phyloP scores from a whole-genome alignment of 2,329 filamentous ascomycete genomes.

The Aspergillus unguis region DNA sequence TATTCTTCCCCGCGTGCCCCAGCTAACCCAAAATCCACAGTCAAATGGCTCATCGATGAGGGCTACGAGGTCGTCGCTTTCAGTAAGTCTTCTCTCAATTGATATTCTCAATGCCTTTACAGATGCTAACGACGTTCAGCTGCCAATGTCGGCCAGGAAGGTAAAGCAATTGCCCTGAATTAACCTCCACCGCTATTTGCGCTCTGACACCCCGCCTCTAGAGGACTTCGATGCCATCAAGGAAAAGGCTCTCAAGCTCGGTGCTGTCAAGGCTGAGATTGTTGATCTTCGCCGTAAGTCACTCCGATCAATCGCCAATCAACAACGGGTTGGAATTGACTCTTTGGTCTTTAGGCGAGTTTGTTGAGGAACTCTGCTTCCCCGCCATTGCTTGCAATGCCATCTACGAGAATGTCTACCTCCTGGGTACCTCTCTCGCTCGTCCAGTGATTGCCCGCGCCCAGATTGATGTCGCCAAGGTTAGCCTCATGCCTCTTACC shows the following conservation, averaged over 20 bases:
- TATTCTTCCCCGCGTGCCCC: constrained; percentile 3
- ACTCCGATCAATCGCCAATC: neutral
- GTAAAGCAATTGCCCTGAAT: constrained; percentile 24
- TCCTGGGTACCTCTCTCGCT: constrained; percentile 50
- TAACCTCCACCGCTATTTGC: constrained; percentile 8
- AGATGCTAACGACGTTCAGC: constrained; percentile 30
- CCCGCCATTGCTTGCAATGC: constrained; percentile 63
- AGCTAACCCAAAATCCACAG: constrained; percentile 22
- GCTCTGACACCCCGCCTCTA: constrained; percentile 20
- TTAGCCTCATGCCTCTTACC: constrained; percentile 1
- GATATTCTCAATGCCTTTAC: neutral
- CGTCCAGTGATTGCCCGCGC: constrained; percentile 49
- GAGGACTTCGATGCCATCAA: constrained; percentile 72
- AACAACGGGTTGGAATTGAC: neutral
- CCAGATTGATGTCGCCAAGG: constrained; percentile 34
- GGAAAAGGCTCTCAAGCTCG: constrained; percentile 67
- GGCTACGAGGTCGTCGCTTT: constrained; percentile 62
- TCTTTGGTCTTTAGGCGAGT: constrained; percentile 47
- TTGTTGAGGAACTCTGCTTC: constrained; percentile 78
- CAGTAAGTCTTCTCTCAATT: constrained; percentile 32
- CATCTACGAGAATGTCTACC: constrained; percentile 65
- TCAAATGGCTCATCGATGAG: constrained; percentile 49
- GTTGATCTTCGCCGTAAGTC: constrained; percentile 57
- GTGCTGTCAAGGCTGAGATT: constrained; percentile 63
- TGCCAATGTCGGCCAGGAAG: constrained; percentile 70